Evolutionary conservation across 805 yeast genomes (phyloP).

Genomic region (Wickerhamiella brachini): DNA sequence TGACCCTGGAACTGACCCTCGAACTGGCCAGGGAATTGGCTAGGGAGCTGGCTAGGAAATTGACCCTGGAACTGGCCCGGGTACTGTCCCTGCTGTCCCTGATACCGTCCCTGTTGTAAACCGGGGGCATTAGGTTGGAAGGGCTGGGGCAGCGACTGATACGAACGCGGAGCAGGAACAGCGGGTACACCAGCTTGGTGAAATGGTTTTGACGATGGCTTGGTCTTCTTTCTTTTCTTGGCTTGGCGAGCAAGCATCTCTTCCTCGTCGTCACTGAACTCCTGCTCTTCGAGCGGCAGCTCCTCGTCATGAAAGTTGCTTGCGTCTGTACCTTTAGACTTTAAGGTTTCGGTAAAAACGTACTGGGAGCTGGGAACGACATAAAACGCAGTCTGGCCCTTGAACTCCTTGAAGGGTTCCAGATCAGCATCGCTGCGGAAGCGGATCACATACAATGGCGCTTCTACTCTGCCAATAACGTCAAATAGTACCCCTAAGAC

Average conservation of each 20-base stretch:
- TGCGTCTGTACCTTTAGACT: conserved; percentile 82
- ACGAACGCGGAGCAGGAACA: neutral
- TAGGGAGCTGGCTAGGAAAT: neutral
- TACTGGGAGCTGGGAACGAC: conserved; percentile 75
- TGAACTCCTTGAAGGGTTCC: conserved; percentile 31
- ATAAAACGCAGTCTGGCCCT: conserved; percentile 51
- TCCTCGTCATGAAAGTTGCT: conserved; percentile 93
- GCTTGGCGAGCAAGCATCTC: conserved; percentile 58
- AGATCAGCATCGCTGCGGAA: conserved; percentile 40
- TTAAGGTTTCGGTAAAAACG: conserved; percentile 59
- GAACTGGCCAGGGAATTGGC: neutral
- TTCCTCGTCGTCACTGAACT: conserved; percentile 86
- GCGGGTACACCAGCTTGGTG: too few relatives aligned
- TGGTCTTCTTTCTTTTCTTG: conserved; percentile 34
- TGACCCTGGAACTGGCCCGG: neutral
- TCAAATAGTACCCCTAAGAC: conserved; percentile 71
- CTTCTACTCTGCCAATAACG: conserved; percentile 74
- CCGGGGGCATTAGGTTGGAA: neutral
- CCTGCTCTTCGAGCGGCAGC: conserved; percentile 83
- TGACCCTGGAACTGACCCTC: neutral
- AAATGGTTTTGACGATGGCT: neutral
- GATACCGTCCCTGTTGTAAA: neutral
- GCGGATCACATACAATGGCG: conserved; percentile 69
- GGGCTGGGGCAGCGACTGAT: neutral
- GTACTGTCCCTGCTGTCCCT: neutral